These are phyloP conservation scores for Angomonas ambiguus DNA, from an alignment of 208 protist genomes.

Conservation along the genomic window DNA sequence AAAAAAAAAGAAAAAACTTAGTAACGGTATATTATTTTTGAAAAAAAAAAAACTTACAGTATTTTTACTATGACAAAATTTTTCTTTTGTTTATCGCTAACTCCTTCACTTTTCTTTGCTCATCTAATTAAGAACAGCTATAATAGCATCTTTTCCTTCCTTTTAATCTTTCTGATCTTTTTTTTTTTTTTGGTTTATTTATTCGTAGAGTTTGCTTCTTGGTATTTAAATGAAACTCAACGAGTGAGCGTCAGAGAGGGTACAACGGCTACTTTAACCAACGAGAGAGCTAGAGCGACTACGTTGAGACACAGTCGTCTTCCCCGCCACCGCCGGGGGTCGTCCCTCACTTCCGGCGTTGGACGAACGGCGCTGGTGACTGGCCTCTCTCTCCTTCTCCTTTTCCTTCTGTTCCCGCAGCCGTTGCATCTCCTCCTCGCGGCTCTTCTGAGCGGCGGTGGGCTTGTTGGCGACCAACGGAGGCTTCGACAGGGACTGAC, in stretches of 20 bases:
- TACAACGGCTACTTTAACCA: background rate
- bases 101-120: background rate
- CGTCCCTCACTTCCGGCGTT: constrained; percentile 17
- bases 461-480: constrained; percentile 47
- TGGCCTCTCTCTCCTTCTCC: constrained; percentile 7
- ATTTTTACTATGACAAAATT: too few relatives aligned
- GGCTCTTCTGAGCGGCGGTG: constrained; percentile 39
- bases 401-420: constrained; percentile 4
- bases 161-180: constrained; percentile 8
- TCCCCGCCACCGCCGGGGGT: constrained; percentile 18
- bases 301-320: constrained; percentile 24
- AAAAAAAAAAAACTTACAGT: too few relatives aligned
- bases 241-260: background rate
- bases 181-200: constrained; percentile 3
- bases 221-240: too few relatives aligned
- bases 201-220: background rate
- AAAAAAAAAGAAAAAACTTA: constrained; percentile 19
- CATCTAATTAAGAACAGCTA: background rate
- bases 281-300: constrained; percentile 6
- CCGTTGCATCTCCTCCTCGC: constrained; percentile 28
- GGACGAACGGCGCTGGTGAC: constrained; percentile 22
- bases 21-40: background rate
- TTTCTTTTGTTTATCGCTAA: background rate
- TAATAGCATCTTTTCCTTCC: constrained; percentile 3
- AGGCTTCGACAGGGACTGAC: constrained; percentile 42